A percentile compares a stretch with the other conserved stretches of the same genome.
phyloP scores from a whole-genome alignment of 108 stramenopile species.

The Cyclotella atomus region DNA sequence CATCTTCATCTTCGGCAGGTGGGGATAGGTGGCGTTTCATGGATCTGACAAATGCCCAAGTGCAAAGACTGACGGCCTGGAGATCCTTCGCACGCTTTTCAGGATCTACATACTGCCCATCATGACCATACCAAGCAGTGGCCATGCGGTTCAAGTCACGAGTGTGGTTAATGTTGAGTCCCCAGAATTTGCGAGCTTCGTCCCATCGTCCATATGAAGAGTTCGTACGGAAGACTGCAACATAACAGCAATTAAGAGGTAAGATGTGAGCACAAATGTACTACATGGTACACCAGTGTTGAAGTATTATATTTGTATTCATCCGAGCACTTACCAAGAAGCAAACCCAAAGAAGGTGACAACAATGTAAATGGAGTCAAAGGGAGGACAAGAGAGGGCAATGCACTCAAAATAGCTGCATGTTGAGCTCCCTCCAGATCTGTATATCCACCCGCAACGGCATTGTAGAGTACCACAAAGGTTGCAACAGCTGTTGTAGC shows the following conservation, averaged over 20 bases:
- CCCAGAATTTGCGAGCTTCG: constrained; percentile 86
- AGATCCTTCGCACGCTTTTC: constrained; percentile 57
- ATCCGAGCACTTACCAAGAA: constrained; percentile 60
- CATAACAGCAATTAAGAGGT: background rate
- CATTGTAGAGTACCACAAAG: constrained; percentile 61
- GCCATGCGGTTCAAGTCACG: constrained; percentile 75
- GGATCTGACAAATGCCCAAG: constrained; percentile 77
- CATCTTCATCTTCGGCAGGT: constrained; percentile 68
- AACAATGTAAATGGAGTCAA: constrained; percentile 68
- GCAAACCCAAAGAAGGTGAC: constrained; percentile 69
- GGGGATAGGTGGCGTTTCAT: constrained; percentile 82
- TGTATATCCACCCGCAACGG: constrained; percentile 57
- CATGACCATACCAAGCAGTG: constrained; percentile 64
- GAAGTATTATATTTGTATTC: background rate
- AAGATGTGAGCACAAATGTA: background rate
- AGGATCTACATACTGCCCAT: constrained; percentile 32
- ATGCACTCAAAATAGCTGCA: constrained; percentile 31
- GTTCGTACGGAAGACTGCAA: constrained; percentile 81
- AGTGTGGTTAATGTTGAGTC: constrained; percentile 82
- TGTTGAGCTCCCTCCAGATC: constrained; percentile 63
- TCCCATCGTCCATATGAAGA: constrained; percentile 82
- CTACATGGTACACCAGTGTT: background rate
- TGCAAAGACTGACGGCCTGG: constrained; percentile 53
- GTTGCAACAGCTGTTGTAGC: constrained; percentile 54
- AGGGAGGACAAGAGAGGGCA: constrained; percentile 56